Conservation (phyloP, 805 yeast genomes). For the Saturnispora galanensis region DNA sequence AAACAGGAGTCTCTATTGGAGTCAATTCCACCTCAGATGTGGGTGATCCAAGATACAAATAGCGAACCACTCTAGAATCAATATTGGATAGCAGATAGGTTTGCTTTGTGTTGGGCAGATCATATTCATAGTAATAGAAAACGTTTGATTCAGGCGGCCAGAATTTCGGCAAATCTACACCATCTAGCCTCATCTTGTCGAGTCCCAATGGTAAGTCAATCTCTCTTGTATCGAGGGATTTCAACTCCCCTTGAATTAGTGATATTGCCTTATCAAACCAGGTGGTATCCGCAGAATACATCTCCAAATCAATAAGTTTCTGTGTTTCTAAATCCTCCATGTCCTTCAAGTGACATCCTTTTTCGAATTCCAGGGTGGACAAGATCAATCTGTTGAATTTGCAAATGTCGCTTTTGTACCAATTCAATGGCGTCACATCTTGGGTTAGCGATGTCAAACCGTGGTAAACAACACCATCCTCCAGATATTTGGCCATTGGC, state of each 20-base stretch:
- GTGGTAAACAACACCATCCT: conserved; percentile 40
- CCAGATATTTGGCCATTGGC: conserved; percentile 20
- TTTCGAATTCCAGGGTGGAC: conserved; percentile 47
- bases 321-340: conserved; percentile 41
- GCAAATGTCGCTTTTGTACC: conserved; percentile 67
- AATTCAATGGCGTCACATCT: conserved; percentile 14
- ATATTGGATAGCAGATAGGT: conserved; percentile 65
- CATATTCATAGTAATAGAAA: conserved; percentile 62
- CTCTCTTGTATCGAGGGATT: conserved; percentile 23
- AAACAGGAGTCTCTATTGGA: conserved; percentile 25
- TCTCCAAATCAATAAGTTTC: conserved; percentile 44
- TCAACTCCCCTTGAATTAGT: conserved; percentile 37
- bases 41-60: conserved; percentile 3
- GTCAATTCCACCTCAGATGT: conserved; percentile 1
- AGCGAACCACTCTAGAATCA: conserved; percentile 52
- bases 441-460: conserved; percentile 24
- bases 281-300: conserved; percentile 51
- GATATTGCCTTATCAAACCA: conserved; percentile 44
- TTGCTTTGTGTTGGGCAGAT: conserved; percentile 50
- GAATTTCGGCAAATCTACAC: conserved; percentile 16
- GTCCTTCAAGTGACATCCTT: conserved; percentile 51
- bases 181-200: no score
- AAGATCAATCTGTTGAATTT: conserved; percentile 63
- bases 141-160: conserved; percentile 30
- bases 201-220: no score